These are phyloP conservation scores for Leccinum imitatum DNA, from an alignment of 768 basidiomycete genomes.

Conservation along the genomic window DNA sequence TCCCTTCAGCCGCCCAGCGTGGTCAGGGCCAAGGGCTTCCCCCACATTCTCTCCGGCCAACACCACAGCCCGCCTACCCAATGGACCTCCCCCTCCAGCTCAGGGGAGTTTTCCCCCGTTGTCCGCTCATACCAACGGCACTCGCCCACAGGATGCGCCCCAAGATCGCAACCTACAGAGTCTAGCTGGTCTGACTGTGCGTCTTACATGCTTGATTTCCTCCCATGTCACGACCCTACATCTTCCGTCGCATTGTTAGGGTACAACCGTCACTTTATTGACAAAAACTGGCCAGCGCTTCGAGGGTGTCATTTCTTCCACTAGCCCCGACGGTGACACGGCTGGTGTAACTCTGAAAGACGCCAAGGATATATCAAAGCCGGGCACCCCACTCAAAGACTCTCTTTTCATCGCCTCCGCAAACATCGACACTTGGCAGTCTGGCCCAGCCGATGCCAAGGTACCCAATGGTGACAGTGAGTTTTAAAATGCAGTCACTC, in stretches of 20 bases:
- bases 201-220: constrained; percentile 31
- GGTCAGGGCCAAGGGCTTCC: constrained; percentile 67
- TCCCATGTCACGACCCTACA: constrained; percentile 15
- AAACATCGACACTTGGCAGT: constrained; percentile 72
- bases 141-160: constrained; percentile 42
- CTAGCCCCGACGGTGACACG: constrained; percentile 63
- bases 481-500: constrained; percentile 27
- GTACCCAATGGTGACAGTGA: constrained; percentile 70
- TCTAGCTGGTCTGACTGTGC: constrained; percentile 68
- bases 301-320: constrained; percentile 69
- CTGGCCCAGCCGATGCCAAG: constrained; percentile 71
- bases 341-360: constrained; percentile 74
- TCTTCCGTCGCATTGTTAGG: constrained; percentile 41
- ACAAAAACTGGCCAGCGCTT: constrained; percentile 72
- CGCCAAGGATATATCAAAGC: constrained; percentile 67
- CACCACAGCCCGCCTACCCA: constrained; percentile 42
- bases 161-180: constrained; percentile 64
- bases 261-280: constrained; percentile 73
- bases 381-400: constrained; percentile 70
- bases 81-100: constrained; percentile 36
- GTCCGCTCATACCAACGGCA: constrained; percentile 46
- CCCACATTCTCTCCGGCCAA: constrained; percentile 64
- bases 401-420: constrained; percentile 65
- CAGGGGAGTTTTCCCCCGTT: constrained; percentile 46
- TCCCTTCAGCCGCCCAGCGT: constrained; percentile 48